Conservation (phyloP, 1,139 yeast species). For the Saccharomycopsis hybrid region DNA sequence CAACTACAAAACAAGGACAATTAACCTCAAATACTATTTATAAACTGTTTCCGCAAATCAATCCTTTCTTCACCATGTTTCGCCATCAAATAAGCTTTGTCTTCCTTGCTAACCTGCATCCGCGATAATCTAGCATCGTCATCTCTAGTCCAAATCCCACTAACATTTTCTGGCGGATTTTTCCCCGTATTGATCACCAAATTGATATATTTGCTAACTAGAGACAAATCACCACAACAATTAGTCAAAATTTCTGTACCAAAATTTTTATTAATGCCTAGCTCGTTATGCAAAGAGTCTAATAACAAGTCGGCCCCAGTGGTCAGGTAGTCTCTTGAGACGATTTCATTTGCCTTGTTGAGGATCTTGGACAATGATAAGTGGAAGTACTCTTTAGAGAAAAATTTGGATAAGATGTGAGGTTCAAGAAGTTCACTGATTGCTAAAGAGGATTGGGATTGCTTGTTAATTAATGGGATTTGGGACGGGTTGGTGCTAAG, state of each 20-base stretch:
- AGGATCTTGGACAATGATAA: conserved; percentile 27
- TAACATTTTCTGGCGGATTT: conserved; percentile 37
- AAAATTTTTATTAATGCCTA: conserved; percentile 41
- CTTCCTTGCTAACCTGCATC: conserved; percentile 28
- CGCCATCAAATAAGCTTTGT: conserved; percentile 28
- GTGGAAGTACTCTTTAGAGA: conserved; percentile 25
- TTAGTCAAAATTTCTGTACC: conserved; percentile 41
- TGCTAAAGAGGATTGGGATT: conserved; percentile 23
- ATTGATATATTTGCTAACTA: conserved; percentile 40
- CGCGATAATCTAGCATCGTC: conserved; percentile 31
- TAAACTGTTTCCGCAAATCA: conserved; percentile 33
- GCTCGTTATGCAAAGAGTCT: conserved; percentile 36
- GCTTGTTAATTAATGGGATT: conserved; percentile 21
- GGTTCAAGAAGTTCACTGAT: conserved; percentile 16
- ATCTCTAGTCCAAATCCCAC: conserved; percentile 45
- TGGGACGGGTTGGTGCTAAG: conserved; percentile 15
- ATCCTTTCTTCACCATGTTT: conserved; percentile 35
- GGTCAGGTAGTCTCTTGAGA: conserved; percentile 37
- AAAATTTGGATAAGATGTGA: conserved; percentile 22
- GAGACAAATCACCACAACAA: conserved; percentile 42
- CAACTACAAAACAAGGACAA: too few relatives aligned
- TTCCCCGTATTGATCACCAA: conserved; percentile 38
- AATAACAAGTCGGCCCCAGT: conserved; percentile 40
- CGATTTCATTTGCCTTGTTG: conserved; percentile 35
- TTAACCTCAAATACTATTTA: neutral